Conservation (phyloP, 2,329 filamentous ascomycete species). For the Aureobasidium sp. region DNA sequence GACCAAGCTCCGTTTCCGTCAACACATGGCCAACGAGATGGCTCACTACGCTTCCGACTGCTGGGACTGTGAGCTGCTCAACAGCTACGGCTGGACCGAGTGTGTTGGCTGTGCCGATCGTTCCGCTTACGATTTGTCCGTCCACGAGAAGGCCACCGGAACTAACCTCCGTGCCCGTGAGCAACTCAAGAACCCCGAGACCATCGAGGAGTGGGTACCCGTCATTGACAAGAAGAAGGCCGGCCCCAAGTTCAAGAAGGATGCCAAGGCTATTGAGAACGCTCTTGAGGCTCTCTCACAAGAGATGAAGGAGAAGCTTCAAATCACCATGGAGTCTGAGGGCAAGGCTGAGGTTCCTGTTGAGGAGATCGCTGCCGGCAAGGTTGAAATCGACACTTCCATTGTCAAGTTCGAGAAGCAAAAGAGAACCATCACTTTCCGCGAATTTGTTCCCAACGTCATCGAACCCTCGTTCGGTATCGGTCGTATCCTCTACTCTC, state of each 20-base stretch:
- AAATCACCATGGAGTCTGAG: conserved; percentile 61
- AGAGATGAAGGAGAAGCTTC: conserved; percentile 70
- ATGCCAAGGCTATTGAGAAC: conserved; percentile 75
- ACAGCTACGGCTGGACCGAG: conserved; percentile 94
- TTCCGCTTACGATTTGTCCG: conserved; percentile 86
- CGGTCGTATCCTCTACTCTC: conserved; percentile 82
- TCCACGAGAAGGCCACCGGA: conserved; percentile 89
- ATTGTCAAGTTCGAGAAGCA: conserved; percentile 76
- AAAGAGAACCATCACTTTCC: conserved; percentile 70
- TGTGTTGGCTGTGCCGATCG: conserved; percentile 95
- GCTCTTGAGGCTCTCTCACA: conserved; percentile 70
- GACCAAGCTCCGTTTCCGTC: conserved; percentile 86
- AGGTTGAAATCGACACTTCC: conserved; percentile 71
- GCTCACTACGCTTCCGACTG: conserved; percentile 95
- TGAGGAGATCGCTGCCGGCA: conserved; percentile 56
- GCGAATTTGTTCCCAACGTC: conserved; percentile 82
- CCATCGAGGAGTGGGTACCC: conserved; percentile 78
- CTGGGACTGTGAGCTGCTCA: conserved; percentile 93
- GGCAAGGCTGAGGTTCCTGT: conserved; percentile 75
- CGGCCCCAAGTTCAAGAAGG: conserved; percentile 90
- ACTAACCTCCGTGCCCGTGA: conserved; percentile 70
- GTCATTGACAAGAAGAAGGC: conserved; percentile 94
- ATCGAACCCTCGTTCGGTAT: conserved; percentile 96
- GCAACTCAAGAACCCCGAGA: conserved; percentile 65
- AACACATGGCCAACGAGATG: conserved; percentile 90